Base-by-base conservation (phyloP, 1,284 basidiomycete genomes). In the Trichosporon coremiiforme region DNA sequence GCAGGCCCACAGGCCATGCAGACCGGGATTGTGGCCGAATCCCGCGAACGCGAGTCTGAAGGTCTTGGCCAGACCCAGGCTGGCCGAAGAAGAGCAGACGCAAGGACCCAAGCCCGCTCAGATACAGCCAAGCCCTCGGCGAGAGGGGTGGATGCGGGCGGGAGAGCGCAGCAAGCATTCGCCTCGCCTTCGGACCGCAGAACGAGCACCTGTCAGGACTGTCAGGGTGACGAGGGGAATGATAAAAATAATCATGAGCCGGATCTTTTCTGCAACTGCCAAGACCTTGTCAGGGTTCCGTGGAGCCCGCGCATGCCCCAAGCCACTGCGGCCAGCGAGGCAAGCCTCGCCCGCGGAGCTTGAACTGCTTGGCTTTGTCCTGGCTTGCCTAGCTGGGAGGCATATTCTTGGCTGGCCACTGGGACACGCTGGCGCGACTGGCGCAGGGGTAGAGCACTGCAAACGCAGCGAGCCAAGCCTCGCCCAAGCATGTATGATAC, bases 171-270 rank as follows among this genome's bases (percentile, higher is more conserved):
- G 41, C 41, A 45, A 45, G 41, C 41, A 45, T 45, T 45, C 38
- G 38, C 33, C 33, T 35, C 33, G 33, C 33, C 33, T 35, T 35
- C 33, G 33, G 33, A 35, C 33, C 33, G 33, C 33, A 35, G 33
- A 35, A 25, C 25, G 7, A 35, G 33, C 33, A 35, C 6, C 33
- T 35, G 33, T 35, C 33, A 35, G 33, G 25, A 25, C 25, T 25
- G 25, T 25, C 25, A 25, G 25, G 25, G 25, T 25, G 25, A 25
- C 25, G 35, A 7, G 35, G 53, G 50, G 9, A 20, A 25, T 33
- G 57, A 62, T 62, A 62, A 62, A 62, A 62, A 62, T 62, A 62
- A 62, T 62, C 57, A n/a, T 33, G 29, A 62, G 57, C 31, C 57
- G 57, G 17, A 62, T 62, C 57, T 62, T 31, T 33, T 33, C 57